These are phyloP conservation scores for Tillandsia leiboldiana DNA, from an alignment of 176 grass and related monocot species.

Conservation along the genomic window DNA sequence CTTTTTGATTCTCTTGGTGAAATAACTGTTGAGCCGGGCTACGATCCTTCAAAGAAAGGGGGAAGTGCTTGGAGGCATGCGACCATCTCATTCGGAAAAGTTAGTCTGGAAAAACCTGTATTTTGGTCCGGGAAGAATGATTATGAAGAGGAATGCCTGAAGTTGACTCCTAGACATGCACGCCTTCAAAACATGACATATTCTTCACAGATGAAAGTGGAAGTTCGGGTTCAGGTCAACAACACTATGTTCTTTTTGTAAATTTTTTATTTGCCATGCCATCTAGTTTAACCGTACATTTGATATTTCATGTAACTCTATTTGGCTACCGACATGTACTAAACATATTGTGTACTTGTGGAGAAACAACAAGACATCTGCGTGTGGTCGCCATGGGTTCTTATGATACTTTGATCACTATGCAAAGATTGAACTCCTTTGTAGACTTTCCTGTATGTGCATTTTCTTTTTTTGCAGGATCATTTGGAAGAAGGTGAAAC, in stretches of 20 bases:
- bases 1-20: slow-evolving; percentile 77
- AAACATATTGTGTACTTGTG: background rate
- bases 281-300: background rate
- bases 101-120: slow-evolving; percentile 44
- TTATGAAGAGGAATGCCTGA: slow-evolving; percentile 29
- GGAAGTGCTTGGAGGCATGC: slow-evolving; percentile 64
- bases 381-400: background rate
- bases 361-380: background rate
- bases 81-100: slow-evolving; percentile 56
- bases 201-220: slow-evolving; percentile 49
- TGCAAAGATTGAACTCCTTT: background rate
- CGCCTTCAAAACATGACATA: slow-evolving; percentile 94
- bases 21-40: slow-evolving; percentile 57
- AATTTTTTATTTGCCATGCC: slow-evolving; percentile 7
- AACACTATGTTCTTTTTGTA: slow-evolving; percentile 4
- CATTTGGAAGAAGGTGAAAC: background rate
- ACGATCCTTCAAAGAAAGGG: slow-evolving; percentile 82
- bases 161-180: slow-evolving; percentile 62
- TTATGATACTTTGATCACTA: background rate
- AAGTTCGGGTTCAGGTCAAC: slow-evolving; percentile 60
- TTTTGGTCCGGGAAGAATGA: slow-evolving; percentile 55
- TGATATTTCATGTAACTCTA: background rate
- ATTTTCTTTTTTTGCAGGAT: background rate
- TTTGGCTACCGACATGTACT: background rate
- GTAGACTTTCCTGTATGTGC: background rate